Conservation (phyloP, 148 eudicot species). For the Silene conica region DNA sequence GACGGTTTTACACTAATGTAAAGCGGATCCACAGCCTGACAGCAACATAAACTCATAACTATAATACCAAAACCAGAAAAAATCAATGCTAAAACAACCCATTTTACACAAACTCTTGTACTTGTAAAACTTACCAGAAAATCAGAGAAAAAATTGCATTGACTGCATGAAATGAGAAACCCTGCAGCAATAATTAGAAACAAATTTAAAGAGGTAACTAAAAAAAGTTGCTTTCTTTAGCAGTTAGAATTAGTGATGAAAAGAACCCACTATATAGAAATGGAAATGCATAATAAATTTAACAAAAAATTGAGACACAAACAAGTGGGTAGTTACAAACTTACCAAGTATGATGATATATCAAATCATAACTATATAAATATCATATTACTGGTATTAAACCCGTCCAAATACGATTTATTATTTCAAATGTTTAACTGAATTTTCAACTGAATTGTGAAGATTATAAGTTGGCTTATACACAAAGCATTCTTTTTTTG, state of each 20-base stretch:
- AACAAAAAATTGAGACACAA: background rate
- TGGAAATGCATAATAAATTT: background rate
- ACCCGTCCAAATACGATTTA: background rate
- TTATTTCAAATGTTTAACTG: background rate
- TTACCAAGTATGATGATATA: conserved; percentile 4
- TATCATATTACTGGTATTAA: no score
- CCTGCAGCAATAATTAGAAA: conserved; percentile 8
- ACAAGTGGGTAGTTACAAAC: conserved; percentile 16
- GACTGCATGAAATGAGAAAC: conserved; percentile 11
- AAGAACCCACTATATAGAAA: conserved; percentile 2
- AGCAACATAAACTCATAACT: no score
- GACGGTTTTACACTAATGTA: no score
- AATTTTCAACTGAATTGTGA: background rate
- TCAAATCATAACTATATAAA: background rate
- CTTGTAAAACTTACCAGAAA: conserved; percentile 6
- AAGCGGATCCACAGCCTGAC: no score
- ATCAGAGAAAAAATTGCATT: conserved; percentile 5
- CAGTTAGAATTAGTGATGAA: conserved; percentile 10
- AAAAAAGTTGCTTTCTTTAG: conserved; percentile 13
- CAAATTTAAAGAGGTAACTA: background rate
- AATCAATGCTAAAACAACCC: no score
- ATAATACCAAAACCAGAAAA: no score
- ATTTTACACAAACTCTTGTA: no score
- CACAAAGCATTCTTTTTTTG: conserved; percentile 14
- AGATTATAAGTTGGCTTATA: conserved; percentile 13